Conservation (phyloP, 2,329 filamentous ascomycete genomes). For the Camillea tinctor region DNA sequence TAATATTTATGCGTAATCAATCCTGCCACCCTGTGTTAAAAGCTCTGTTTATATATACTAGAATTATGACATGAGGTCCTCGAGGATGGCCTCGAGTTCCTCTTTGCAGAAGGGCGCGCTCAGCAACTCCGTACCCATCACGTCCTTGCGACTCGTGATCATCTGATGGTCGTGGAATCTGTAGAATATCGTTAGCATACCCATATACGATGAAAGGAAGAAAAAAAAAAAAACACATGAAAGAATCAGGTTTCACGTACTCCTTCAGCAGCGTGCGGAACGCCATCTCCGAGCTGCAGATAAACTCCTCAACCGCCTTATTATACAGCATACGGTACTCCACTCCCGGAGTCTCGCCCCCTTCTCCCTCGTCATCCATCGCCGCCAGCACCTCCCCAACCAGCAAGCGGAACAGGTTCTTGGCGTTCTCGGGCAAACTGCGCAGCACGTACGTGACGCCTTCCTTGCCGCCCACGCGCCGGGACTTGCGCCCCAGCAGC, state of each 20-base stretch:
- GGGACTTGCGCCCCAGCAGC: constrained; percentile 76
- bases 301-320: constrained; percentile 94
- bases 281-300: constrained; percentile 93
- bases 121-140: constrained; percentile 78
- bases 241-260: constrained; percentile 43
- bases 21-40: not conserved
- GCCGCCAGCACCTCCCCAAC: constrained; percentile 79
- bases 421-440: constrained; percentile 87
- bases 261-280: constrained; percentile 94
- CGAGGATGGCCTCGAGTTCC: constrained; percentile 84
- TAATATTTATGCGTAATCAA: not conserved
- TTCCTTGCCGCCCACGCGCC: constrained; percentile 82
- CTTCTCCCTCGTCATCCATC: constrained; percentile 58
- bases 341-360: constrained; percentile 64
- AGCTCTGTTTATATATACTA: not conserved
- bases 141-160: constrained; percentile 85
- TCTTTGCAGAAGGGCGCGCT: constrained; percentile 83
- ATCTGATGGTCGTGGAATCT: constrained; percentile 97
- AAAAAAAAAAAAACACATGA: no score
- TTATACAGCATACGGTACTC: constrained; percentile 92
- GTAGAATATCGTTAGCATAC: constrained; percentile 20
- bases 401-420: constrained; percentile 80
- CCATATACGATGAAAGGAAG: no score
- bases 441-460: constrained; percentile 89
- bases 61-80: constrained; percentile 58